Base-by-base conservation (phyloP, 2,329 filamentous ascomycete species). In the Aspergillus melleus region DNA sequence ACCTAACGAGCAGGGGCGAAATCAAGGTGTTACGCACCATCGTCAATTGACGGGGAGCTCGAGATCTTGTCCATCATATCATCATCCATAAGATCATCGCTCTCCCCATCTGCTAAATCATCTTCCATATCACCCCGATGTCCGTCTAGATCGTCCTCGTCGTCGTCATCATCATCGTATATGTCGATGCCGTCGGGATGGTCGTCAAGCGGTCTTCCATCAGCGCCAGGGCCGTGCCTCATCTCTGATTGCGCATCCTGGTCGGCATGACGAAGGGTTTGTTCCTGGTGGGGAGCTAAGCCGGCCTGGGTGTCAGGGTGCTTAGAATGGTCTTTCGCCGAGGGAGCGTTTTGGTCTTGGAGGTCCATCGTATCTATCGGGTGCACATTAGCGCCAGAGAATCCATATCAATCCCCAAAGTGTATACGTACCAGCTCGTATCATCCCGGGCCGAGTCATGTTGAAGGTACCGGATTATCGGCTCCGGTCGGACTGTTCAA, bases 21-120 rank as follows among this genome's bases (percentile, higher is more conserved):
- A 16, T 8, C 50, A 50, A 32, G 54, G 36, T 24, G 46, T 42
- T 52, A 61, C 65, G 55, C 52, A 99, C 94, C 94, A 89, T 98
- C 94, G 83, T 96, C 92, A 78, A 99, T 99, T 70, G 94, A 98
- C 74, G 95, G 95, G 70, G 94, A 98, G 78, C 93, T 98, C 71
- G 94, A 98, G 67, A 99, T 97, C 78, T 95, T 95, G 81, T 98
- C 95, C 90, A 96, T 92, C 88, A 96, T 88, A 77, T 98, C 94
- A 77, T 97, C 88, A 72, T 96, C 92, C 75, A 92, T 80, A 69
- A 90, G 85, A 68, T 90, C 90, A 61, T 86, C 84, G 36, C 78
- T 79, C 63, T 91, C 86, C 52, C 83, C 90, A 69, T 89, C 88
- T 52, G 86, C 87, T 65, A 80, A 74, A 56, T 85, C 82, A 14